Conservation (phyloP, 345 rosid genomes). For the Gynandropsis gynandra region DNA sequence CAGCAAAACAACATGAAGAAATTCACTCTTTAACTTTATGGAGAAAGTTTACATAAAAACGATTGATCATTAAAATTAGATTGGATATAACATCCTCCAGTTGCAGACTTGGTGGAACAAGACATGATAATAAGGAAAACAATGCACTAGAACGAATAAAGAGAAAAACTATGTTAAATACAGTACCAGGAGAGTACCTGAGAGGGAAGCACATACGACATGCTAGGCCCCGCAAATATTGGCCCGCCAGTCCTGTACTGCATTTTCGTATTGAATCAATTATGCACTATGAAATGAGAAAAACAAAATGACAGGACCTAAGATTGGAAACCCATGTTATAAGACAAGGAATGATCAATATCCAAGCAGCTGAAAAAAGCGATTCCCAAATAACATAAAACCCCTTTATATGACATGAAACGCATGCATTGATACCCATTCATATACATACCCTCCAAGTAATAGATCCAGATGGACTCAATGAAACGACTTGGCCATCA, state of each 20-base stretch:
- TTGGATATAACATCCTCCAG: no score
- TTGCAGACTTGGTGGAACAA: no score
- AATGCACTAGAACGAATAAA: neutral
- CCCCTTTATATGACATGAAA: conserved; percentile 5
- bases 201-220: conserved; percentile 55
- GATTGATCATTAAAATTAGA: neutral
- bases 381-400: conserved; percentile 1
- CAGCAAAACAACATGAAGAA: conserved; percentile 23
- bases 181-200: conserved; percentile 47
- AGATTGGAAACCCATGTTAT: conserved; percentile 14
- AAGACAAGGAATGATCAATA: conserved; percentile 3
- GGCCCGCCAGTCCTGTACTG: conserved; percentile 80
- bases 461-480: conserved; percentile 51
- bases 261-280: conserved; percentile 15
- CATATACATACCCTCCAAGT: conserved; percentile 62
- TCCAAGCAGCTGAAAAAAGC: neutral
- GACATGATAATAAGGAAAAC: conserved; percentile 3
- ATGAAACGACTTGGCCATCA: conserved; percentile 63
- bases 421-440: conserved; percentile 17
- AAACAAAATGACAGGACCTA: conserved; percentile 18
- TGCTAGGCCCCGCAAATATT: conserved; percentile 79
- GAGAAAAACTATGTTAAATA: neutral
- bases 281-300: conserved; percentile 12
- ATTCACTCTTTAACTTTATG: no score
- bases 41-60: neutral